Conservation (phyloP, 164 flowering plant genomes). For the Chloranthus sessilifolius region DNA sequence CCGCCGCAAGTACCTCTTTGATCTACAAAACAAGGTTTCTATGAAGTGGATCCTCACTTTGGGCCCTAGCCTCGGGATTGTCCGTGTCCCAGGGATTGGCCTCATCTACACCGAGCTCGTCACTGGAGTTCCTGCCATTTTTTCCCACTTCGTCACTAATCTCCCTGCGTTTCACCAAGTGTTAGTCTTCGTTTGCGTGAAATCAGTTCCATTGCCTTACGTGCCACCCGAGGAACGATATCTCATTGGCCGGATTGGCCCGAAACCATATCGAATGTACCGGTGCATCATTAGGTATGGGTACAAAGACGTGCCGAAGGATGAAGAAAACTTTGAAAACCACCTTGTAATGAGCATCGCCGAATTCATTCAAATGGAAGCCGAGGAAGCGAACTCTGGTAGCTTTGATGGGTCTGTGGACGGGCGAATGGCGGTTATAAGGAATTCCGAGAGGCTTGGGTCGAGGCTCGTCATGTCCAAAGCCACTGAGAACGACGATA, state of each 20-base stretch:
- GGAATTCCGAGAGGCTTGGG: conserved; percentile 39
- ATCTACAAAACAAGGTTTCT: conserved; percentile 54
- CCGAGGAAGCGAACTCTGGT: conserved; percentile 30
- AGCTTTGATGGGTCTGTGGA: conserved; percentile 29
- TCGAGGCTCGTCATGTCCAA: conserved; percentile 35
- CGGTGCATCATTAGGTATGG: conserved; percentile 73
- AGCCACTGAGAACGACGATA: conserved; percentile 8
- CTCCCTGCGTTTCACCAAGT: conserved; percentile 68
- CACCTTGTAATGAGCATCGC: conserved; percentile 58
- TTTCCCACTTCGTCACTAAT: conserved; percentile 62
- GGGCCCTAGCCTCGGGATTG: conserved; percentile 65
- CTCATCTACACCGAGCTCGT: conserved; percentile 63
- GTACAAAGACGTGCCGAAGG: conserved; percentile 50
- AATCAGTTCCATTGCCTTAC: conserved; percentile 49
- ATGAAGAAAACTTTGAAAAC: conserved; percentile 46
- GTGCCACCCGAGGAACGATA: conserved; percentile 47
- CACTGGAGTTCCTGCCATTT: conserved; percentile 60
- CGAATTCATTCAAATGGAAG: conserved; percentile 68
- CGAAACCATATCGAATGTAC: conserved; percentile 56
- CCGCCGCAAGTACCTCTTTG: conserved; percentile 48
- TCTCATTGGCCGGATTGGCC: conserved; percentile 69
- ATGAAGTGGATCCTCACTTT: conserved; percentile 63
- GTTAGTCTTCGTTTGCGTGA: conserved; percentile 57
- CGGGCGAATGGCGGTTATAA: conserved; percentile 57
- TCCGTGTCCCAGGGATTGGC: conserved; percentile 70